Conservation (phyloP, 805 yeast species). For the Cyberlindnera lachancei region DNA sequence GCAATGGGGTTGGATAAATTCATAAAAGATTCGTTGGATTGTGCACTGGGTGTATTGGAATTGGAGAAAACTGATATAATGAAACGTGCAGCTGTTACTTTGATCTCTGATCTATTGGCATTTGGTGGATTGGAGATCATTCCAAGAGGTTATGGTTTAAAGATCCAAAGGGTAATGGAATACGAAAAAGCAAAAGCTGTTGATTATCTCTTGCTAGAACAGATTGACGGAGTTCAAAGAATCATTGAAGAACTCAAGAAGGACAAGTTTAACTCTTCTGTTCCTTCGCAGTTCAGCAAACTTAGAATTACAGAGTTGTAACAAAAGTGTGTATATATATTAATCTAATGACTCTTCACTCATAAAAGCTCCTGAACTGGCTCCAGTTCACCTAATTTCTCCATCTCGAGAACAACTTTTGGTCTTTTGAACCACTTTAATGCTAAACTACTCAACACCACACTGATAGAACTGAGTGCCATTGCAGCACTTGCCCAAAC, state of each 20-base stretch:
- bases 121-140: constrained; percentile 40
- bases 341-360: constrained; percentile 3
- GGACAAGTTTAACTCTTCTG: constrained; percentile 5
- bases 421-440: constrained; percentile 39
- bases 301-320: constrained; percentile 1
- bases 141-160: constrained; percentile 40
- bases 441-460: constrained; percentile 48
- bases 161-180: constrained; percentile 34
- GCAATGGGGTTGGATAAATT: constrained; percentile 43
- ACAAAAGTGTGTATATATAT: no score
- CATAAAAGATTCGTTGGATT: constrained; percentile 58
- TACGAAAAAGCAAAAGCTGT: constrained; percentile 41
- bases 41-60: constrained; percentile 68
- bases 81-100: constrained; percentile 68
- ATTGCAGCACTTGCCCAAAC: constrained; percentile 65
- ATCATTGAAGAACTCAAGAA: constrained; percentile 20
- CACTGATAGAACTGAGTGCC: constrained; percentile 55
- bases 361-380: constrained; percentile 4
- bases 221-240: constrained; percentile 34
- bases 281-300: constrained; percentile 4
- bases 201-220: constrained; percentile 55
- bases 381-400: constrained; percentile 4
- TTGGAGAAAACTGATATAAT: constrained; percentile 46
- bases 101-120: constrained; percentile 53
- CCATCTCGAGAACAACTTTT: constrained; percentile 10